Evolutionary conservation across 306 rosid species (phyloP).

Genomic region (Cucurbita pepo): DNA sequence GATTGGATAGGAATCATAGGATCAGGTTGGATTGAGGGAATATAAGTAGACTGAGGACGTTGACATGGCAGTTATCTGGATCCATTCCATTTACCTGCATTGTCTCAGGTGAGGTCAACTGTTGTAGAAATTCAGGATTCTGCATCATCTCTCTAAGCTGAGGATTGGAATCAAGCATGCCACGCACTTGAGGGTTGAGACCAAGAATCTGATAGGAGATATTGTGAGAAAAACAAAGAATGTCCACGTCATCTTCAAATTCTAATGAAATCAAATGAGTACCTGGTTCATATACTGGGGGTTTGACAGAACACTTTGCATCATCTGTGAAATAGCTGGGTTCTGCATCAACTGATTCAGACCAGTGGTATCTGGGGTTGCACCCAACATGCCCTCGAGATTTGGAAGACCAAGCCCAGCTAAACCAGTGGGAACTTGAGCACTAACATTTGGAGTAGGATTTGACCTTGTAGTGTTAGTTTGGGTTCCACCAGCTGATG

Average conservation of each 20-base stretch:
- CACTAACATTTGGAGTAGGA: conserved; percentile 39
- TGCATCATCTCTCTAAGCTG: conserved; percentile 75
- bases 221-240: conserved; percentile 9
- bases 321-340: conserved; percentile 73
- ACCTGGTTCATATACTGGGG: conserved; percentile 79
- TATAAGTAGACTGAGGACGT: not conserved
- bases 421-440: conserved; percentile 36
- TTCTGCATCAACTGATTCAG: conserved; percentile 67
- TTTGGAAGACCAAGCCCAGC: conserved; percentile 54
- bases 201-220: conserved; percentile 37
- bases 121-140: conserved; percentile 64
- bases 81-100: conserved; percentile 45
- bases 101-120: conserved; percentile 73
- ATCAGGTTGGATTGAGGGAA: not conserved
- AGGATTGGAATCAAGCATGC: conserved; percentile 57
- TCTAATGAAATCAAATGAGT: not conserved
- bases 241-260: conserved; percentile 9
- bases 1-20: not conserved
- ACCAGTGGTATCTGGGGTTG: conserved; percentile 41
- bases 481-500: conserved; percentile 44
- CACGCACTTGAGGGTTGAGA: conserved; percentile 43
- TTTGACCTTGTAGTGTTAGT: conserved; percentile 33
- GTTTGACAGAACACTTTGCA: conserved; percentile 72
- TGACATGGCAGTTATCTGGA: conserved; percentile 3
- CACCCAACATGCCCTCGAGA: conserved; percentile 44